A percentile compares a stretch with the other conserved stretches of the same genome.
These are phyloP conservation scores for Psilocybe azurescens DNA, from an alignment of 768 basidiomycete genomes.

Conservation along the genomic window DNA sequence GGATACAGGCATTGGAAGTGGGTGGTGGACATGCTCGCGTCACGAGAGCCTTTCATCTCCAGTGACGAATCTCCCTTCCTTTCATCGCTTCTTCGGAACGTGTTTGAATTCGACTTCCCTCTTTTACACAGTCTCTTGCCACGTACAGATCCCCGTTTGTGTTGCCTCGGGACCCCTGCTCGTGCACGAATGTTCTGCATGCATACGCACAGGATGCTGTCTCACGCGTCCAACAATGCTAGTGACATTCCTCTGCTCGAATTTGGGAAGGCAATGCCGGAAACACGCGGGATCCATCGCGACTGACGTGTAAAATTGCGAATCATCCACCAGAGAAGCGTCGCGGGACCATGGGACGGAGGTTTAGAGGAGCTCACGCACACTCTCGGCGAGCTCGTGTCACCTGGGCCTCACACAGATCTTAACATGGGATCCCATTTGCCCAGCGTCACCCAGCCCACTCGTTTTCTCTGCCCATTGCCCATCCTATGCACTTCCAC, in stretches of 20 bases:
- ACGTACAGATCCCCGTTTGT: slow-evolving; percentile 55
- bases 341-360: slow-evolving; percentile 43
- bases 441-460: slow-evolving; percentile 31
- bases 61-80: slow-evolving; percentile 43
- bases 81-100: slow-evolving; percentile 61
- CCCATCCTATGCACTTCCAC: slow-evolving; percentile 9
- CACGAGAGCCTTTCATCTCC: slow-evolving; percentile 33
- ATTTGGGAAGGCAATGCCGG: slow-evolving; percentile 55
- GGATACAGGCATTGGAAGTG: slow-evolving; percentile 13
- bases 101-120: slow-evolving; percentile 32
- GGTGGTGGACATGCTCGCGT: slow-evolving; percentile 20
- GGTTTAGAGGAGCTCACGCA: slow-evolving; percentile 48
- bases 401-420: slow-evolving; percentile 29
- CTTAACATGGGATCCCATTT: slow-evolving; percentile 19
- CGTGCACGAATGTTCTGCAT: slow-evolving; percentile 19
- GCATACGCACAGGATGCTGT: slow-evolving; percentile 32
- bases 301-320: slow-evolving; percentile 21
- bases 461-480: slow-evolving; percentile 20
- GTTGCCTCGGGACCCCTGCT: slow-evolving; percentile 57
- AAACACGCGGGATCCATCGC: slow-evolving; percentile 45
- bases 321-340: slow-evolving; percentile 52
- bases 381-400: slow-evolving; percentile 27
- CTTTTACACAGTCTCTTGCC: slow-evolving; percentile 22
- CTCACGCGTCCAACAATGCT: slow-evolving; percentile 22
- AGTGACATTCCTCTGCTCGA: slow-evolving; percentile 14